A percentile compares a stretch with the other conserved stretches of the same genome.
Conservation (phyloP, 208 protist species). For the Trypanosoma boissoni region DNA sequence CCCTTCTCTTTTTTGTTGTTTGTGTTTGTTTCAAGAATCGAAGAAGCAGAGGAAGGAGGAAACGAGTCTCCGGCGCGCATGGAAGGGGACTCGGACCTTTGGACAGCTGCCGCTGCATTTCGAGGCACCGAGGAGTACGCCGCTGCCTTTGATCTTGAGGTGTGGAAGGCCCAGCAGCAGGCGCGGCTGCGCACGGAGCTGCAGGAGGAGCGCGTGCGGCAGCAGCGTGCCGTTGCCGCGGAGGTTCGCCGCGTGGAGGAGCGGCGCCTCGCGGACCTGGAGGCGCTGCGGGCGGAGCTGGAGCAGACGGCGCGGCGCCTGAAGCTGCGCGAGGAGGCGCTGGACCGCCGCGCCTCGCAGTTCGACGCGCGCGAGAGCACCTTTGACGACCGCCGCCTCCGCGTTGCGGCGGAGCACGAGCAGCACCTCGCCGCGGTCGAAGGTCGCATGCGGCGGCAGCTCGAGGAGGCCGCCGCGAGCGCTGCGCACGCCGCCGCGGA, state of each 20-base stretch:
- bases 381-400: constrained; percentile 62
- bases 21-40: no score
- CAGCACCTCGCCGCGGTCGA: constrained; percentile 61
- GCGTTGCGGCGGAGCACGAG: constrained; percentile 83
- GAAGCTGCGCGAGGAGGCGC: constrained; percentile 45
- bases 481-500: constrained; percentile 49
- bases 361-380: constrained; percentile 76
- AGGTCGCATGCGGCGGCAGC: constrained; percentile 37
- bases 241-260: constrained; percentile 34
- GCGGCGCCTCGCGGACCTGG: constrained; percentile 47
- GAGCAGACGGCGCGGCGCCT: constrained; percentile 62
- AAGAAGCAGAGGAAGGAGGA: no score
- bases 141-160: constrained; percentile 85
- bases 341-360: constrained; percentile 53
- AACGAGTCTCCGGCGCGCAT: constrained; percentile 3
- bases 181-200: constrained; percentile 64
- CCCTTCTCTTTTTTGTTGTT: constrained; percentile 14
- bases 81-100: constrained; percentile 16
- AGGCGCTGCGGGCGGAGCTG: constrained; percentile 51
- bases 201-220: constrained; percentile 47
- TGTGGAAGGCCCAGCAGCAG: constrained; percentile 91
- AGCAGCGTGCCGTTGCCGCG: constrained; percentile 42
- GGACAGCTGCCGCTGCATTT: constrained; percentile 27
- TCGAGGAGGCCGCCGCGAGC: constrained; percentile 47
- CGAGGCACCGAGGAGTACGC: constrained; percentile 83